Evolutionary conservation across 805 yeast genomes (phyloP), one percentile per base, ranked within the genome.

Genomic region (Candida golubevii): DNA sequence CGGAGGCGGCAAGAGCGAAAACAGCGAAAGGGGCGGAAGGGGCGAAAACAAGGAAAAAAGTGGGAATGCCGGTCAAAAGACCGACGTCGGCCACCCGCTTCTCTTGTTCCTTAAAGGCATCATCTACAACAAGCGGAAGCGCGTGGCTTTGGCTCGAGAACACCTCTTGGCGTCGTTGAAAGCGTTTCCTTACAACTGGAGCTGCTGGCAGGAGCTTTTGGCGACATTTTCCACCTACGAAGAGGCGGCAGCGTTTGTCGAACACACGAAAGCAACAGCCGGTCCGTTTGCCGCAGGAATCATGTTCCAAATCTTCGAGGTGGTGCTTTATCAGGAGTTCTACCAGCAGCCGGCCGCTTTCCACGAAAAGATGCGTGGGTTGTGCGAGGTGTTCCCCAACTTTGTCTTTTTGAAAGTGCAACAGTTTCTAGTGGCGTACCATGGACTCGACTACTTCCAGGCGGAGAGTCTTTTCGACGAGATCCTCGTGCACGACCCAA

Each of bases 101-200:
- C 63, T 93, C 26, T 69, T 79, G 48, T 91, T 88, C 56, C 62
- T 93, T 34, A 71, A 78, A 44, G 99, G 97, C 1, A 60, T 85
- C 12, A 68, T 86, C 1, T 67, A 82, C 38, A 66, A 80, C 42
- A 82, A 79, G 53, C 83, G 83, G 54, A 80, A 81, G 39, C 80
- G 83, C 50, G 64, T 65, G n/a, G 52, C 66, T 1, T 60, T 68
- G 31, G 97, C 97, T 0, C 80, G 83, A 45, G 69, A 75, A 23
- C 68, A 69, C 36, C 72, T 90, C 29, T 69, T 80, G 28, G 72
- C 72, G 38, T 83, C 97, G 1, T 58, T 91, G 11, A 67, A 74
- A 23, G 40, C 74, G 27, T 88, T 83, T 54, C 96, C 97, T 0
- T 85, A 75, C 61, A 91, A 91, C 61, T 93, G 99, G 99, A 78